Conservation (phyloP, 1,139 yeast genomes). For the Sugiyamaella castrensis region DNA sequence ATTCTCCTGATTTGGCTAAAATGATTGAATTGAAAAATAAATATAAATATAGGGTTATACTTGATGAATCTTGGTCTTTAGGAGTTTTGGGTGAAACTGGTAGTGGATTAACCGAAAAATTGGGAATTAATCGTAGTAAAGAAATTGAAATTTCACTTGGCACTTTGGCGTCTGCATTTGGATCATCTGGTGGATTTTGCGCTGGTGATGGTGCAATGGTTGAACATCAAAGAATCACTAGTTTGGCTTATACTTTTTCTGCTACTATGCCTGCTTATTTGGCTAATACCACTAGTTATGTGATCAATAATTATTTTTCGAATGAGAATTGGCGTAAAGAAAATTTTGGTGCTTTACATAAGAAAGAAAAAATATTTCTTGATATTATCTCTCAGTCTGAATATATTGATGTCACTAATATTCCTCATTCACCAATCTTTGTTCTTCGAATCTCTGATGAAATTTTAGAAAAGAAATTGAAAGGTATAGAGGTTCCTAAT, state of each 20-base stretch:
- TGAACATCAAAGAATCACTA: constrained; percentile 87
- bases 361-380: constrained; percentile 40
- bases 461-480: constrained; percentile 21
- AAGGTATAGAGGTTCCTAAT: constrained; percentile 14
- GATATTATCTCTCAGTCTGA: constrained; percentile 38
- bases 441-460: constrained; percentile 29
- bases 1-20: constrained; percentile 66
- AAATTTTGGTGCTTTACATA: constrained; percentile 37
- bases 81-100: constrained; percentile 87
- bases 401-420: constrained; percentile 50
- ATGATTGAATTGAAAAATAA: constrained; percentile 72
- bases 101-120: constrained; percentile 77
- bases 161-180: constrained; percentile 76
- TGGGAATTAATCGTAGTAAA: constrained; percentile 55
- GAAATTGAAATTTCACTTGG: constrained; percentile 81
- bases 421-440: constrained; percentile 59
- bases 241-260: constrained; percentile 86
- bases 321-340: constrained; percentile 32
- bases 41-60: constrained; percentile 77
- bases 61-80: constrained; percentile 83
- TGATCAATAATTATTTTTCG: constrained; percentile 42
- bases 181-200: constrained; percentile 94
- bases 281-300: constrained; percentile 68
- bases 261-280: constrained; percentile 94
- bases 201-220: constrained; percentile 83